Evolutionary conservation across 306 rosid species (phyloP), one percentile per base, ranked within the genome.

Genomic region (Quercus engelmannii): DNA sequence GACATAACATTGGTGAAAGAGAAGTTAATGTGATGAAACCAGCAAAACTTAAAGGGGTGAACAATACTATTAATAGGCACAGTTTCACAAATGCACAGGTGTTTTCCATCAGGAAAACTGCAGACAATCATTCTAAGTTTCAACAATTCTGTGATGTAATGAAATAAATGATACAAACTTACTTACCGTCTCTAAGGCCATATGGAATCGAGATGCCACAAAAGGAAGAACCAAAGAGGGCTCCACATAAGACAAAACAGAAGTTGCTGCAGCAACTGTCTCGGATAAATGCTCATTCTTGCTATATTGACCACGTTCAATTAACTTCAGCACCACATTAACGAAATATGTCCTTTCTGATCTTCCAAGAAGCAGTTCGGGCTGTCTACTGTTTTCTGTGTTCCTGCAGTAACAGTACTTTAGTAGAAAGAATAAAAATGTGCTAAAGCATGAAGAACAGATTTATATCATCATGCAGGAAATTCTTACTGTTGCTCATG

Each of bases 101-200:
- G 38, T 75, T 59, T 35, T 76, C 71, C 41, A 63, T 4, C 21
- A 1, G 51, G 75, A 51, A 49, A 81, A 62, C 73, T 74, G 72
- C 55, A 74, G 18, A 57, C 75, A 59, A 72, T 52, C 52, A 3
- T 17, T 41, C 75, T 57, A 15, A 76, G 46, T 69, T 62, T 69
- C 28, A n/a, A 74, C 58, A 85, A 51, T 62, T 86, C 55, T 69
- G 77, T 73, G 64, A 67, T 30, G 69, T 26, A 74, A 82, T 75
- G 17, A 75, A 84, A 82, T 68, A 33, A 68, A 35, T 62, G 73
- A 86, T 56, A 78, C 56, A 82, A 75, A 46, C 61, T 59, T 68
- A 89, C 98, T 85, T 81, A 96, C 99, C 96, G 99, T 96, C 89
- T 96, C 99, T 86, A 96, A 88, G 84, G 99, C 99, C 99, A 96